Evolutionary conservation across 202 grass and related monocot genomes (phyloP).

Genomic region (Bolboschoenoplectus hybrid): DNA sequence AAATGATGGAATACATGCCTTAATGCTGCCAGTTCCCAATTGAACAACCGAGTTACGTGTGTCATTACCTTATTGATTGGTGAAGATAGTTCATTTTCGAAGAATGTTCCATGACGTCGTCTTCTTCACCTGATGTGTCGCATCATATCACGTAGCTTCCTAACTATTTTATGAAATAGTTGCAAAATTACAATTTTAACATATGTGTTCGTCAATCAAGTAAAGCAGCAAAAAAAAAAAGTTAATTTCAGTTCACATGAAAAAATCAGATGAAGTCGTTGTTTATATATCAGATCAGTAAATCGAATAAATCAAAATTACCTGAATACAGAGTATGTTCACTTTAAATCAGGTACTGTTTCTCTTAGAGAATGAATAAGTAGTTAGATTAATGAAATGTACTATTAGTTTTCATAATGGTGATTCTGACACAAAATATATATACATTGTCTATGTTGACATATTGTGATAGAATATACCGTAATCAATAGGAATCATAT

Average conservation of each 20-base stretch:
- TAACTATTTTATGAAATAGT: neutral
- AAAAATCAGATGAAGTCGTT: neutral
- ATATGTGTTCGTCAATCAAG: neutral
- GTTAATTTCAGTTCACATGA: neutral
- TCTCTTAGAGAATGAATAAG: neutral
- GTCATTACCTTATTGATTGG: neutral
- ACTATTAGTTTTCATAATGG: neutral
- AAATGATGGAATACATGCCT: neutral
- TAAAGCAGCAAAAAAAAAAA: neutral
- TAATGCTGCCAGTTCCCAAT: neutral
- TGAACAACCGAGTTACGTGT: neutral
- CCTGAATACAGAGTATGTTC: neutral
- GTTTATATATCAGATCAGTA: neutral
- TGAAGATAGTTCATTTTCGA: slow-evolving; percentile 13
- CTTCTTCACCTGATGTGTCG: neutral
- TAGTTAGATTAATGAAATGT: no score
- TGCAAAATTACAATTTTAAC: neutral
- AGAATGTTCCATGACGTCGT: neutral
- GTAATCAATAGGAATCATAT: neutral
- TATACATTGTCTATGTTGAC: neutral
- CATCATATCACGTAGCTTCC: neutral
- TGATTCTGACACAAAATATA: neutral
- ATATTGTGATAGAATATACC: neutral
- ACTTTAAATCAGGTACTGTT: neutral
- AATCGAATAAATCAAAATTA: neutral